Base-by-base conservation (phyloP, 2,329 filamentous ascomycete genomes). In the Lachnellula occidentalis region DNA sequence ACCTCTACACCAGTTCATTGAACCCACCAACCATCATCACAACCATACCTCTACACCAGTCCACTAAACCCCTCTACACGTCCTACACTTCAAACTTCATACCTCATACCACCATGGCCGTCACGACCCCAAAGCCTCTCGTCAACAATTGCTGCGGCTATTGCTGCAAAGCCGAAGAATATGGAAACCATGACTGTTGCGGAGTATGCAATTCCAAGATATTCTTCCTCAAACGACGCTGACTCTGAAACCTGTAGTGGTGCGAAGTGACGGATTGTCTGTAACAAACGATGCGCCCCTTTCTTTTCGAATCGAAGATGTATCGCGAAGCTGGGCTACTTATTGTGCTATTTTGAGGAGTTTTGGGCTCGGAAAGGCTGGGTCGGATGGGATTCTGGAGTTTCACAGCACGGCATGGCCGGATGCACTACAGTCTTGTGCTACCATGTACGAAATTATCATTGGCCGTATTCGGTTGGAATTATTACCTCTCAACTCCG, bases 111-210 rank as follows among this genome's bases (percentile, higher is more conserved):
- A 45, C 37, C 48, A 78, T 78, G 76, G 69, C 70, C 63, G 64
- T 72, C 68, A 70, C 72, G 62, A 73, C 74, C 52, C 66, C 69
- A 59, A 67, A 73, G 58, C 71, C 72, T 53, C 74, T 77, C 54
- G 73, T 78, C 69, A 72, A 76, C 69, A 64, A 72, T 61, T 79
- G 77, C 74, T 79, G 77, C 71, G 72, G 72, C 24, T 77, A 73
- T 61, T 79, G 77, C 69, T 79, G 77, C 71, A 76, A 74, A 62
- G 74, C 74, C 34, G 71, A 74, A 51, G 75, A 78, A 63, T 75
- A 74, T 53, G 76, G 76, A 58, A 74, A 74, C 47, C 77, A 79
- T 63, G 76, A 79, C 60, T 75, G 74, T 64, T 79, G 76, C 66
- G 70, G 70, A 9, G 27, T 31, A 31, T 31, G 27, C 27, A 31